These are phyloP conservation scores for Rhizophora mangle DNA, from an alignment of 345 rosid species.

Conservation along the genomic window DNA sequence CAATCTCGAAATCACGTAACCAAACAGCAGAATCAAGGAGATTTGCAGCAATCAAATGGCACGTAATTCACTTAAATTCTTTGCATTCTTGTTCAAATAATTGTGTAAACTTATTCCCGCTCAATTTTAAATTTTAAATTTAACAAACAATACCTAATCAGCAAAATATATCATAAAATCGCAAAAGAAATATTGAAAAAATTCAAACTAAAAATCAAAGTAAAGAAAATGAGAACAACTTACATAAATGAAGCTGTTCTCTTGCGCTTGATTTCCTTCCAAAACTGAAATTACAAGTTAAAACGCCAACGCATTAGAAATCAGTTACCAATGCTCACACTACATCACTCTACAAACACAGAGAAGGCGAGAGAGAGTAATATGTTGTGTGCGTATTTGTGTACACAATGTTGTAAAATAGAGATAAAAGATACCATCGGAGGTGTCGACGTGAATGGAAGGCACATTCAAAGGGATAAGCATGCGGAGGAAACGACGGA, in stretches of 20 bases:
- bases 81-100: no score
- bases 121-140: no score
- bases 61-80: no score
- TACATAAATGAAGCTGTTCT: slow-evolving; percentile 87
- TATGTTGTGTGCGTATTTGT: no score
- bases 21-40: no score
- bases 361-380: not conserved
- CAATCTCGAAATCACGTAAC: no score
- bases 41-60: no score
- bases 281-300: slow-evolving; percentile 40
- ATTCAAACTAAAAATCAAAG: not conserved
- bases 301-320: slow-evolving; percentile 1
- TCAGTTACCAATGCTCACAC: not conserved
- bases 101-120: no score
- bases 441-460: slow-evolving; percentile 89
- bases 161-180: slow-evolving; percentile 7
- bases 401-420: not conserved
- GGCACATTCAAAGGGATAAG: slow-evolving; percentile 92
- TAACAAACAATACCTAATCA: no score
- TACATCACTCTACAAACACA: not conserved
- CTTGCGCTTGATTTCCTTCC: slow-evolving; percentile 73
- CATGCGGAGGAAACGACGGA: slow-evolving; percentile 79
- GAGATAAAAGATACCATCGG: slow-evolving; percentile 56
- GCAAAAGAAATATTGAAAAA: not conserved
- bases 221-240: slow-evolving; percentile 29